phyloP scores from a whole-genome alignment of 2,329 filamentous ascomycete species.

The Blastomyces percursus region DNA sequence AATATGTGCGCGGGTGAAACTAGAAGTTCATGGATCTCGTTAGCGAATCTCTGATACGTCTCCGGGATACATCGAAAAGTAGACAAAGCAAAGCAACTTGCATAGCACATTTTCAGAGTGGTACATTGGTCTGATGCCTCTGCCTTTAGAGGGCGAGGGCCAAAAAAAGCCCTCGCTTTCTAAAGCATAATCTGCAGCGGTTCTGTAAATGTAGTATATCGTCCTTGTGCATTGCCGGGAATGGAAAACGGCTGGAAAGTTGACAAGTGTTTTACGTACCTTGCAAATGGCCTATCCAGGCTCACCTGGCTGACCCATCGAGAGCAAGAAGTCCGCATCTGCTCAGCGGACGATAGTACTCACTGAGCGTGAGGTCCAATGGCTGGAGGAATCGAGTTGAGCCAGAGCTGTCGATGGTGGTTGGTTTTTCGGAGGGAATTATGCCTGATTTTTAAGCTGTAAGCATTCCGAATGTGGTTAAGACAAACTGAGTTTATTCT shows the following conservation, averaged over 20 bases:
- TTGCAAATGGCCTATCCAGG: slow-evolving; percentile 20
- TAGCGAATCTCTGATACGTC: not conserved
- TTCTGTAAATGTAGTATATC: slow-evolving; percentile 41
- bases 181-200: slow-evolving; percentile 56
- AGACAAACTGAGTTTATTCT: not conserved
- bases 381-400: not conserved
- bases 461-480: not conserved
- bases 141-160: slow-evolving; percentile 13
- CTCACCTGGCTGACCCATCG: slow-evolving; percentile 26
- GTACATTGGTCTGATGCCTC: slow-evolving; percentile 33
- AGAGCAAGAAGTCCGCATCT: slow-evolving; percentile 33
- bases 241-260: not conserved
- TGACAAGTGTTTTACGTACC: slow-evolving; percentile 25
- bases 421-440: not conserved
- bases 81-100: not conserved
- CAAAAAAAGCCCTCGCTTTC: slow-evolving; percentile 14
- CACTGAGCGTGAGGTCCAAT: not conserved
- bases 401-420: not conserved
- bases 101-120: not conserved
- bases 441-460: not conserved
- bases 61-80: not conserved
- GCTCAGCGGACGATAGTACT: slow-evolving; percentile 8
- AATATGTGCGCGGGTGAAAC: not conserved
- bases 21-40: not conserved
- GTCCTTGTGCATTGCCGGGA: not conserved